Evolutionary conservation across 768 basidiomycete genomes (phyloP).

Genomic region (Boletales sp.): DNA sequence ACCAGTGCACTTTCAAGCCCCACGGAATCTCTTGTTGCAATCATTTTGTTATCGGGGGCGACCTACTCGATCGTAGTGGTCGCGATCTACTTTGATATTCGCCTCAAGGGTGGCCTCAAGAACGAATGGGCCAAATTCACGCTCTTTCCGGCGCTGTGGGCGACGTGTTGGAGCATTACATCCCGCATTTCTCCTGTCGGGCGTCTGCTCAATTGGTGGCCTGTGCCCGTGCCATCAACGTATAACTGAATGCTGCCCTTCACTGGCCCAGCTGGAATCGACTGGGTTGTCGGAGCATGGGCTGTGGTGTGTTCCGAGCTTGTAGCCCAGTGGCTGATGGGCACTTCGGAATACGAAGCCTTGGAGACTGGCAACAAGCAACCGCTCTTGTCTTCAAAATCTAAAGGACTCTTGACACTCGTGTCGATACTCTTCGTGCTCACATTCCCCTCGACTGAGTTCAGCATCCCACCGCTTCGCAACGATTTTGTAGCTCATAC

Average conservation of each 20-base stretch:
- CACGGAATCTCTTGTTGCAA: slow-evolving; percentile 43
- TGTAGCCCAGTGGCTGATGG: slow-evolving; percentile 57
- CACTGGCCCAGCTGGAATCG: slow-evolving; percentile 56
- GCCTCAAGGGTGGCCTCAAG: slow-evolving; percentile 27
- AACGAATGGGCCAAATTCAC: slow-evolving; percentile 43
- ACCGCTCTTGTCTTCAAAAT: slow-evolving; percentile 16
- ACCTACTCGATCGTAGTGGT: slow-evolving; percentile 44
- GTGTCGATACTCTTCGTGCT: slow-evolving; percentile 40
- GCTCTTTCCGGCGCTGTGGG: slow-evolving; percentile 70
- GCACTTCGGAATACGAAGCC: slow-evolving; percentile 20
- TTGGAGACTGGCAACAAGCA: slow-evolving; percentile 1
- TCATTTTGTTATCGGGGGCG: slow-evolving; percentile 39
- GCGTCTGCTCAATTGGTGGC: slow-evolving; percentile 62
- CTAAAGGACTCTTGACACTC: slow-evolving; percentile 35
- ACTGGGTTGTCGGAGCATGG: slow-evolving; percentile 78
- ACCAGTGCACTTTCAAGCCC: slow-evolving; percentile 54
- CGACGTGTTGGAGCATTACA: slow-evolving; percentile 52
- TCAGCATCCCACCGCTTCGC: slow-evolving; percentile 37
- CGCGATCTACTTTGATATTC: slow-evolving; percentile 38
- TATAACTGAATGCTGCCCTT: slow-evolving; percentile 65
- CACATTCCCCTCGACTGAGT: slow-evolving; percentile 53
- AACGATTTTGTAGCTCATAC: slow-evolving; percentile 41
- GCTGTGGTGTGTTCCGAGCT: slow-evolving; percentile 59
- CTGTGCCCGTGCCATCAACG: slow-evolving; percentile 48
- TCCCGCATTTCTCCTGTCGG: slow-evolving; percentile 65